Percentiles rank a stretch among this genome's conserved stretches.
Conservation (phyloP, 352 stramenopile genomes). For the Globisporangium sylvaticum region DNA sequence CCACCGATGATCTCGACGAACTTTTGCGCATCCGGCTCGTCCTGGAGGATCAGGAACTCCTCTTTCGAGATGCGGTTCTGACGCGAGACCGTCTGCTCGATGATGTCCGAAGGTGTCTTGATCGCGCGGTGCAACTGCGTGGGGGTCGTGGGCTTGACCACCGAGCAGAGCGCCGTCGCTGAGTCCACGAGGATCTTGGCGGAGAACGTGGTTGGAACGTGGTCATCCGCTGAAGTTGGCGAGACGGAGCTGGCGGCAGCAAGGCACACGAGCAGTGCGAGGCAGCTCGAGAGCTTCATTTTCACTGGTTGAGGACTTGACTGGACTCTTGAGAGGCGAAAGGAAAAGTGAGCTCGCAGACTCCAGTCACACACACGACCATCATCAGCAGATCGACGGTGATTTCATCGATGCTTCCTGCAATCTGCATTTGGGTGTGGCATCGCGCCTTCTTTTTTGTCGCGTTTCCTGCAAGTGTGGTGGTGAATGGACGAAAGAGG, state of each 20-base stretch:
- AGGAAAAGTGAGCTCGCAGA: not conserved
- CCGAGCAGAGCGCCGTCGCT: not conserved
- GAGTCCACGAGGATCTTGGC: conserved; percentile 17
- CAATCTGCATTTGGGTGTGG: too few species aligned
- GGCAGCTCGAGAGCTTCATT: not conserved
- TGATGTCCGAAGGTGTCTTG: not conserved
- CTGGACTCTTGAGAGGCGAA: not conserved
- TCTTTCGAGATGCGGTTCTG: conserved; percentile 17
- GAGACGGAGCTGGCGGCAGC: not conserved
- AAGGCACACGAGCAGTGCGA: not conserved
- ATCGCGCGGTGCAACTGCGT: conserved; percentile 20
- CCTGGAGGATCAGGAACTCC: conserved; percentile 9
- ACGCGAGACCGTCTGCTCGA: conserved; percentile 13
- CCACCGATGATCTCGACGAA: conserved; percentile 18
- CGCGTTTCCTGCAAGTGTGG: not conserved
- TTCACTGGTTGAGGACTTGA: too few species aligned
- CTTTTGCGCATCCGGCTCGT: conserved; percentile 9
- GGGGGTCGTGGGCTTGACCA: conserved; percentile 12
- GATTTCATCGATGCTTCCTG: too few species aligned
- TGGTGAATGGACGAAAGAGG: not conserved
- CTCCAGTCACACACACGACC: not conserved
- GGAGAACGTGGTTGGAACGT: conserved; percentile 8
- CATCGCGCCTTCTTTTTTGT: not conserved
- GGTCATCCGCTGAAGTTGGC: not conserved
- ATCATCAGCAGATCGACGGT: not conserved